These are phyloP conservation scores for Aspergillus ustus DNA, from an alignment of 2,329 filamentous ascomycete species.

Conservation along the genomic window DNA sequence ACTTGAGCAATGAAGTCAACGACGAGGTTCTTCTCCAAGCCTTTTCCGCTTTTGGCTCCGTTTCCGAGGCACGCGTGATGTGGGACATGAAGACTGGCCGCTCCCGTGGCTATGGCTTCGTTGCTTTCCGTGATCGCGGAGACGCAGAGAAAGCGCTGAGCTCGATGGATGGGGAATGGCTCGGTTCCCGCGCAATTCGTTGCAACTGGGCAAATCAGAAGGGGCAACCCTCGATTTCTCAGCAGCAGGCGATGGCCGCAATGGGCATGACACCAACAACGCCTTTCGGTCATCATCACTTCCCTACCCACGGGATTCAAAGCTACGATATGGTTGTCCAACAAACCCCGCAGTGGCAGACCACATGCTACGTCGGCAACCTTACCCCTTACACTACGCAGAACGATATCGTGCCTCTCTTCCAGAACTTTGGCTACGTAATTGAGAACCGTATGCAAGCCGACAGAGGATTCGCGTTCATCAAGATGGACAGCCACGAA, in stretches of 20 bases:
- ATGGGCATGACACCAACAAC: conserved; percentile 99
- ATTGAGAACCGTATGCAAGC: conserved; percentile 98
- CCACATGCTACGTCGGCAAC: conserved; percentile 97
- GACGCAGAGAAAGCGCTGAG: conserved; percentile 96
- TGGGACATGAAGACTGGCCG: conserved; percentile 99
- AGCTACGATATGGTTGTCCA: conserved; percentile 97
- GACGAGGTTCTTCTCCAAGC: conserved; percentile 92
- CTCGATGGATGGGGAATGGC: conserved; percentile 99
- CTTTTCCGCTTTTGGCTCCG: conserved; percentile 92
- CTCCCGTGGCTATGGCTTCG: conserved; percentile 96
- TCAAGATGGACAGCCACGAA: conserved; percentile 99
- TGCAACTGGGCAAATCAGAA: conserved; percentile 99
- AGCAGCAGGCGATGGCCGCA: conserved; percentile 94
- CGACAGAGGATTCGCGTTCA: conserved; percentile 95
- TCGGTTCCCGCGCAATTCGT: conserved; percentile 94
- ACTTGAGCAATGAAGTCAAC: conserved; percentile 97
- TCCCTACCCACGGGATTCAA: conserved; percentile 93
- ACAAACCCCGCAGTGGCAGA: conserved; percentile 97
- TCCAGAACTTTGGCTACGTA: conserved; percentile 98
- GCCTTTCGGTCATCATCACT: conserved; percentile 95
- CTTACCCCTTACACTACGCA: conserved; percentile 97
- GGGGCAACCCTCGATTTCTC: conserved; percentile 97
- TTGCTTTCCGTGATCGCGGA: conserved; percentile 89
- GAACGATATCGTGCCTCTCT: conserved; percentile 94
- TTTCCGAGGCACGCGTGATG: conserved; percentile 98